These are phyloP conservation scores for Pyrrhoderma lamaoense DNA, from an alignment of 1,284 basidiomycete species.

Conservation along the genomic window DNA sequence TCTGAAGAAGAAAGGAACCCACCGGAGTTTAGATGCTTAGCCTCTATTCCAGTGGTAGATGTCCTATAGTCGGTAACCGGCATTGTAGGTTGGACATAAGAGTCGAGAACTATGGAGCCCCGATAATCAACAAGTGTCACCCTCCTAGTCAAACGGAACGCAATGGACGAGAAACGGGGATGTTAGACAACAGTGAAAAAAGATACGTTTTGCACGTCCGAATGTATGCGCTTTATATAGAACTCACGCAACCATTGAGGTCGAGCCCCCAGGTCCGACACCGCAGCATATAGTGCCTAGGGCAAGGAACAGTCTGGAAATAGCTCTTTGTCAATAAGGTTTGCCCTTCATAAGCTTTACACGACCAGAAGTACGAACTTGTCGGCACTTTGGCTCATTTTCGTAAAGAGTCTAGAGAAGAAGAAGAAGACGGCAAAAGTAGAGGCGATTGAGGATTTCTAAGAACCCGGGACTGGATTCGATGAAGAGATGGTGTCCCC, in stretches of 20 bases:
- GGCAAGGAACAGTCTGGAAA: constrained; percentile 15
- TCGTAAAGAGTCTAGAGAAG: constrained; percentile 11
- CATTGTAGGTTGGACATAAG: constrained; percentile 61
- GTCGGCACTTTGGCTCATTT: constrained; percentile 13
- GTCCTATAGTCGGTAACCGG: constrained; percentile 69
- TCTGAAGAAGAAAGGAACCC: constrained; percentile 22
- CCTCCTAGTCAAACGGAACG: constrained; percentile 43
- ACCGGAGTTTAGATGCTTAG: constrained; percentile 46
- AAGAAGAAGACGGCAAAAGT: constrained; percentile 2
- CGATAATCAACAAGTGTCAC: constrained; percentile 58
- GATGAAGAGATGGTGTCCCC: too few species aligned
- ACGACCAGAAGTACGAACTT: constrained; percentile 31
- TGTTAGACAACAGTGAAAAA: too few species aligned
- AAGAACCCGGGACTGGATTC: too few species aligned
- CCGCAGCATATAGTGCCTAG: constrained; percentile 20
- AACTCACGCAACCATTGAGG: constrained; percentile 68
- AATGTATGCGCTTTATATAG: constrained; percentile 10
- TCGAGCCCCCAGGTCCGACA: constrained; percentile 48
- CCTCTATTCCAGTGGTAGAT: constrained; percentile 59
- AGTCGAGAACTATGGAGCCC: constrained; percentile 51
- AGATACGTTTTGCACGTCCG: constrained; percentile 10
- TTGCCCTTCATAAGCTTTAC: constrained; percentile 42
- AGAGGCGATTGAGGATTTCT: too few species aligned
- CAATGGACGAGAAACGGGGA: too few species aligned
- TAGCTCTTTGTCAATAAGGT: constrained; percentile 35